Evolutionary conservation across 805 yeast genomes (phyloP).

Genomic region (Tetrapisispora nanseiensis): DNA sequence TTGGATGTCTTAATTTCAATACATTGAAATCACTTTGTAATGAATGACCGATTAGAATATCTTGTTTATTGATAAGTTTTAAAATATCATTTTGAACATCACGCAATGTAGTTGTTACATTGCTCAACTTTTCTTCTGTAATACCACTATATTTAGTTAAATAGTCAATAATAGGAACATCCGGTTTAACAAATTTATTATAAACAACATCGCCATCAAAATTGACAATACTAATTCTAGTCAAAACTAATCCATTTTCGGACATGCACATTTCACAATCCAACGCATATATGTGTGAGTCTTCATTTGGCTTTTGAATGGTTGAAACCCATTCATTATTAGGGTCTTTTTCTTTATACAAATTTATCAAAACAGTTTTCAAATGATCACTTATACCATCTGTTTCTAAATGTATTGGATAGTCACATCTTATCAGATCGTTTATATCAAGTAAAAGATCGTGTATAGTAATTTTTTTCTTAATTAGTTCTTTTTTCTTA

Average conservation of each 20-base stretch:
- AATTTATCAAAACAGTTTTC: not conserved
- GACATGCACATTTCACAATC: conserved; percentile 93
- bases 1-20: conserved; percentile 60
- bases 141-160: conserved; percentile 82
- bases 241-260: conserved; percentile 50
- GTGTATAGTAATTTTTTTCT: conserved; percentile 33
- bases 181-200: conserved; percentile 74
- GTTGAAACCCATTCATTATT: conserved; percentile 44
- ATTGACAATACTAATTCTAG: conserved; percentile 70
- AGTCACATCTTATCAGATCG: conserved; percentile 41
- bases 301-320: conserved; percentile 40
- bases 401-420: conserved; percentile 49
- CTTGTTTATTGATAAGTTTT: conserved; percentile 42
- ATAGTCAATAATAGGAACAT: conserved; percentile 65
- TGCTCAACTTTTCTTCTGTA: conserved; percentile 51
- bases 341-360: conserved; percentile 4
- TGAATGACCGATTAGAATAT: conserved; percentile 81
- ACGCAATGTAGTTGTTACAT: conserved; percentile 50
- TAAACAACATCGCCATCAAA: conserved; percentile 49
- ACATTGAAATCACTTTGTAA: conserved; percentile 73
- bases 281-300: conserved; percentile 60
- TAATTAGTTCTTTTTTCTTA: conserved; percentile 24
- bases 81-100: conserved; percentile 60
- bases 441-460: conserved; percentile 45
- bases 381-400: conserved; percentile 10